These are phyloP conservation scores for Geranium incanum DNA, from an alignment of 441 rosid genomes.

Conservation along the genomic window DNA sequence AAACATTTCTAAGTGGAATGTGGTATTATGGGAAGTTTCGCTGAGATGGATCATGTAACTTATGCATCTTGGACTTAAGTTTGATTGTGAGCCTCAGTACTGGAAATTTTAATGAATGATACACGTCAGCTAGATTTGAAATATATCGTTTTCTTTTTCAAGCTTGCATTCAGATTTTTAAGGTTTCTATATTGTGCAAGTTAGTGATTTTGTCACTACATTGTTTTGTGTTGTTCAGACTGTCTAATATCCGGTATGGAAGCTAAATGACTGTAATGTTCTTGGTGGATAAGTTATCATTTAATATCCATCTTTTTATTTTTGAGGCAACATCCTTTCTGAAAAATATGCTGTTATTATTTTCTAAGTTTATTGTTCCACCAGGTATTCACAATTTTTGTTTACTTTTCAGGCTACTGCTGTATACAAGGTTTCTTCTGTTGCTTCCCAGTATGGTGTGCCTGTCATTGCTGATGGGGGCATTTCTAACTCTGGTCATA, in stretches of 20 bases:
- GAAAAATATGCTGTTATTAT: background rate
- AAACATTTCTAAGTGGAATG: background rate
- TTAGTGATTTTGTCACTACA: background rate
- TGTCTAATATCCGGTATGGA: background rate
- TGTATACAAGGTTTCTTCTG: slow-evolving; percentile 72
- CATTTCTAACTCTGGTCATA: slow-evolving; percentile 77
- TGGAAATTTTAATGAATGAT: background rate
- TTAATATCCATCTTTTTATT: background rate
- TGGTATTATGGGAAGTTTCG: background rate
- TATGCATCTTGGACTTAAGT: background rate
- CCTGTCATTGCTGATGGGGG: slow-evolving; percentile 95
- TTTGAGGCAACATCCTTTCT: background rate
- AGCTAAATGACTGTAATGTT: background rate
- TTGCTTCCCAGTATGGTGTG: slow-evolving; percentile 63
- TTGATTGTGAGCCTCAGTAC: background rate
- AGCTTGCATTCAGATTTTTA: background rate
- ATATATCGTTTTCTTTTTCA: background rate
- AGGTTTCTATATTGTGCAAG: background rate
- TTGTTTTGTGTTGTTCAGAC: background rate
- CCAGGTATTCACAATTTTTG: background rate
- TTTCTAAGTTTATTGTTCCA: background rate
- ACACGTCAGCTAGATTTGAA: background rate
- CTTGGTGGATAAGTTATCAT: background rate
- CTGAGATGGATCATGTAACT: background rate
- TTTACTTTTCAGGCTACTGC: slow-evolving; percentile 66